Percentiles rank a stretch among this genome's conserved stretches.
Conservation (phyloP, 495 filamentous ascomycete genomes). For the Cladorrhinum samala region DNA sequence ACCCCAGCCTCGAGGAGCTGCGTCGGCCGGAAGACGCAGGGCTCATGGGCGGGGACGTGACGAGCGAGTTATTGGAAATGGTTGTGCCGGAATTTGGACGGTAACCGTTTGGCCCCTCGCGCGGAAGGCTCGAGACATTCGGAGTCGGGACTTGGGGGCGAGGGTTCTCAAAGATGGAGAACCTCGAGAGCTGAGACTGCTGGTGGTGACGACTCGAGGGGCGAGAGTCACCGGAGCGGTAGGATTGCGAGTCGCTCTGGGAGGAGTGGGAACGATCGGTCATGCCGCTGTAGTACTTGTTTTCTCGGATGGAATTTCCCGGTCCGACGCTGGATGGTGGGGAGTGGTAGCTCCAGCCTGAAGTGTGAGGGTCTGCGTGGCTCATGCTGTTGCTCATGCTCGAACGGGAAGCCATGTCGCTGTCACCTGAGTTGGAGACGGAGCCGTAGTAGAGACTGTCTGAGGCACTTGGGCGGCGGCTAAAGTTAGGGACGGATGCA, state of each 20-base stretch:
- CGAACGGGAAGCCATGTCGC: not conserved
- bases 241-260: conserved; percentile 1
- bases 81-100: not conserved
- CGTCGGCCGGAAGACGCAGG: not conserved
- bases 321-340: not conserved
- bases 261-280: not conserved
- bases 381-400: not conserved
- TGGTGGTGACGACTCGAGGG: not conserved
- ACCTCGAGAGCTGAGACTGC: not conserved
- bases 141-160: conserved; percentile 8
- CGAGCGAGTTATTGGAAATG: not conserved
- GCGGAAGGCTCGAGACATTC: no score
- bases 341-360: conserved; percentile 1
- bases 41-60: not conserved
- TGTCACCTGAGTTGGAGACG: not conserved
- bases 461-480: conserved; percentile 6
- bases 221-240: not conserved
- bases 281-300: not conserved
- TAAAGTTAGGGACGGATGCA: not conserved
- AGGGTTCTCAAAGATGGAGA: conserved; percentile 14
- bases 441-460: conserved; percentile 1
- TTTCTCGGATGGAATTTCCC: not conserved
- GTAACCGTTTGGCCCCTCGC: conserved; percentile 1
- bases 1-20: conserved; percentile 27
- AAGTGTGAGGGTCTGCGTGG: not conserved